Evolutionary conservation across 805 yeast species (phyloP).

Genomic region (Nakazawaea peltata): DNA sequence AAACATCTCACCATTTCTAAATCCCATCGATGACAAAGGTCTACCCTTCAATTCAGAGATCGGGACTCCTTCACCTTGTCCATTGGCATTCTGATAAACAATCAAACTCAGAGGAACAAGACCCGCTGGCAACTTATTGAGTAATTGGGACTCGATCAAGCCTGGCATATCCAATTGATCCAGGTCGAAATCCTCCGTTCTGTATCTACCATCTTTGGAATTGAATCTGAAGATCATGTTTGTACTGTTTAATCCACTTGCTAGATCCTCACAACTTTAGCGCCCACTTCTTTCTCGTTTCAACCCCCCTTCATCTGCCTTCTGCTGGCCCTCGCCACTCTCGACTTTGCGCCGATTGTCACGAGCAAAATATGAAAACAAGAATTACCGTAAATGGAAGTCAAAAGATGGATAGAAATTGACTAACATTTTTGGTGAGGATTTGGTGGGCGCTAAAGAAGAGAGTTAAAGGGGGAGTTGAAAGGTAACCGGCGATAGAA

Average conservation of each 20-base stretch:
- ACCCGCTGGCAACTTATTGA: constrained; percentile 25
- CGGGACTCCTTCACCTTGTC: constrained; percentile 23
- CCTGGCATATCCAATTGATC: not conserved
- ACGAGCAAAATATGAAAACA: too few relatives aligned
- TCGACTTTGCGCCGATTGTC: too few relatives aligned
- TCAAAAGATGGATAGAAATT: too few relatives aligned
- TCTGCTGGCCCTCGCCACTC: too few relatives aligned
- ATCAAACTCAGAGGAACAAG: constrained; percentile 21
- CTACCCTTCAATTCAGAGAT: constrained; percentile 22
- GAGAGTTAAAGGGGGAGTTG: too few relatives aligned
- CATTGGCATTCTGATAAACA: constrained; percentile 38
- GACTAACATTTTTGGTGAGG: too few relatives aligned
- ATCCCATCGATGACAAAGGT: constrained; percentile 33
- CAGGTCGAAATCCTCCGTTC: constrained; percentile 46
- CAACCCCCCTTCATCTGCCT: too few relatives aligned
- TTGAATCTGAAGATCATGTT: constrained; percentile 65
- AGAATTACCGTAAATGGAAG: too few relatives aligned
- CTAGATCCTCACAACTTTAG: too few relatives aligned
- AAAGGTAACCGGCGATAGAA: too few relatives aligned
- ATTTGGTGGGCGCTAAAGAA: too few relatives aligned
- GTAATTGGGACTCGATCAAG: constrained; percentile 13
- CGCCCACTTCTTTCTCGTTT: too few relatives aligned
- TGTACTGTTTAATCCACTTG: not conserved
- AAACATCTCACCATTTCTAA: constrained; percentile 57
- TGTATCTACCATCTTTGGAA: constrained; percentile 74